Evolutionary conservation across 257 asterid species (phyloP).

Genomic region (Nicotiana noctiflora): DNA sequence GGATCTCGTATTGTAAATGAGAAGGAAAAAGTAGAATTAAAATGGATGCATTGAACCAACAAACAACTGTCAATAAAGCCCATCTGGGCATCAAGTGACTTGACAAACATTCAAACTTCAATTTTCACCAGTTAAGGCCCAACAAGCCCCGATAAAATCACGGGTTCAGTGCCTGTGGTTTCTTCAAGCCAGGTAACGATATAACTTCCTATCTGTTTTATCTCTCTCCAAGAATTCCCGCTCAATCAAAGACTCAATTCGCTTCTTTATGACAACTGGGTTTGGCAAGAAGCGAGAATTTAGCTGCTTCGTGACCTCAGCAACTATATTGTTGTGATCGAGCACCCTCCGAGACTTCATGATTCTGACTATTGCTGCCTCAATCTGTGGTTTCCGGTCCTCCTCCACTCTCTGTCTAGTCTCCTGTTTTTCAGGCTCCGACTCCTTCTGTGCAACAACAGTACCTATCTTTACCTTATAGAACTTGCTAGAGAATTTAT

Average conservation of each 20-base stretch:
- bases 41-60: background rate
- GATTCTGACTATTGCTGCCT: constrained; percentile 32
- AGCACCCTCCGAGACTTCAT: constrained; percentile 30
- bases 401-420: constrained; percentile 31
- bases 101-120: background rate
- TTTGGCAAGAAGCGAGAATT: constrained; percentile 28
- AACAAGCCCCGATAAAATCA: background rate
- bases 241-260: constrained; percentile 27
- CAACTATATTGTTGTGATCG: constrained; percentile 27
- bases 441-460: constrained; percentile 30
- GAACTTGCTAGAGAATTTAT: constrained; percentile 22
- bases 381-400: constrained; percentile 31
- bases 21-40: background rate
- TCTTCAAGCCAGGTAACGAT: constrained; percentile 29
- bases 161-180: background rate
- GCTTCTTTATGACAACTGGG: constrained; percentile 28
- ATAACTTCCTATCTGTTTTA: constrained; percentile 26
- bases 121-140: background rate
- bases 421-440: constrained; percentile 29
- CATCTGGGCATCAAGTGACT: background rate
- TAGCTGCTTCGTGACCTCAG: constrained; percentile 29
- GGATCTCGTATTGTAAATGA: background rate
- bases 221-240: constrained; percentile 32
- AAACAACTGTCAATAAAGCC: constrained; percentile 2
- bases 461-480: constrained; percentile 27